Evolutionary conservation across 805 yeast genomes (phyloP).

Genomic region (Komagataella pastoris): DNA sequence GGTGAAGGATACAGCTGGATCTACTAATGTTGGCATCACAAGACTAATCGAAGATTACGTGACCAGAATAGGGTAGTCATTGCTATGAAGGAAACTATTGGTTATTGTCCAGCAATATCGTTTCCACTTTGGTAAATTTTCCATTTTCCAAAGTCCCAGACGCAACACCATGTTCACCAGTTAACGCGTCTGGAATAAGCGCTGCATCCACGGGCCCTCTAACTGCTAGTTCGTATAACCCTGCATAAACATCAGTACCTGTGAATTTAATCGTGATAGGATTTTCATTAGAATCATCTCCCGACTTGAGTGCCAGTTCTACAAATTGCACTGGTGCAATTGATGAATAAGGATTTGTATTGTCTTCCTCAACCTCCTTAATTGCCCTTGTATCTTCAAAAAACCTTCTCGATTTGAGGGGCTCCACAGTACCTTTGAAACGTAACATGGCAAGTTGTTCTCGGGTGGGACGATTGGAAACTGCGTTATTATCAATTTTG

Average conservation of each 20-base stretch:
- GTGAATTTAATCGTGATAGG: constrained; percentile 23
- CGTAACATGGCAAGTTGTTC: constrained; percentile 35
- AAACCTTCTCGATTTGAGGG: constrained; percentile 19
- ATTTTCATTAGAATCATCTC: constrained; percentile 3
- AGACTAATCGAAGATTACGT: constrained; percentile 11
- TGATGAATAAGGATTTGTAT: constrained; percentile 26
- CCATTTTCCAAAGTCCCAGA: constrained; percentile 34
- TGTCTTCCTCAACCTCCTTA: constrained; percentile 8
- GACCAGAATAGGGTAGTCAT: neutral
- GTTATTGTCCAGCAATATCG: neutral
- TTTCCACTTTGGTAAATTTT: constrained; percentile 9
- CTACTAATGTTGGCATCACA: constrained; percentile 8
- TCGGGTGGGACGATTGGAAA: constrained; percentile 11
- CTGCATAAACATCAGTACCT: constrained; percentile 70
- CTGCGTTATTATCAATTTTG: constrained; percentile 5
- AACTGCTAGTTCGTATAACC: constrained; percentile 55
- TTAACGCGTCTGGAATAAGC: constrained; percentile 61
- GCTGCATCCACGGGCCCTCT: constrained; percentile 34
- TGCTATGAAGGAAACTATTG: neutral
- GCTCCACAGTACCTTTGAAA: constrained; percentile 44
- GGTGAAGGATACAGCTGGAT: constrained; percentile 12
- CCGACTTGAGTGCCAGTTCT: constrained; percentile 18
- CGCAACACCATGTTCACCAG: constrained; percentile 56
- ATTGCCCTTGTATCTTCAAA: constrained; percentile 23
- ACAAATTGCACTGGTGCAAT: constrained; percentile 45